Evolutionary conservation across 2,329 filamentous ascomycete species (phyloP).

Genomic region (Colletotrichum cordylinicola): DNA sequence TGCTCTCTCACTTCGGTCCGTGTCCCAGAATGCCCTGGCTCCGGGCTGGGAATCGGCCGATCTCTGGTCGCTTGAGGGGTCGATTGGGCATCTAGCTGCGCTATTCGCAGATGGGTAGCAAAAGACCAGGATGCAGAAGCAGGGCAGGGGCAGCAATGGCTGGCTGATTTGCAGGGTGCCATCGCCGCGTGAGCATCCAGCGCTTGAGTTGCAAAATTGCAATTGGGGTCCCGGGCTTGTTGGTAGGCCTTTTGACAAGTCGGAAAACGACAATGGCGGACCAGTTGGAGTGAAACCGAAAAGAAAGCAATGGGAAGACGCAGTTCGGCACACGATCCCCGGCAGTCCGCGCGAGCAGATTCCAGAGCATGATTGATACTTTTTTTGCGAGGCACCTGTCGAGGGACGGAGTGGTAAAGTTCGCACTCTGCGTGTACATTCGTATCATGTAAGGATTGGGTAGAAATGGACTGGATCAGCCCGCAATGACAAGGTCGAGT

Average conservation of each 20-base stretch:
- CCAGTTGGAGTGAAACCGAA: slow-evolving; percentile 1
- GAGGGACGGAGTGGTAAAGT: neutral
- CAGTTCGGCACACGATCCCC: neutral
- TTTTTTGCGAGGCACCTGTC: neutral
- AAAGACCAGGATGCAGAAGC: neutral
- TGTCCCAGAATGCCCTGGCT: slow-evolving; percentile 5
- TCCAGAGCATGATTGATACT: neutral
- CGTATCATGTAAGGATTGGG: neutral
- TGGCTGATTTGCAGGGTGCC: neutral
- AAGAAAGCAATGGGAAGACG: slow-evolving; percentile 3
- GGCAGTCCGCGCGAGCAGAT: neutral
- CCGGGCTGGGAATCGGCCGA: slow-evolving; percentile 7
- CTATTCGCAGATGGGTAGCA: neutral
- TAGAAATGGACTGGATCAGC: neutral
- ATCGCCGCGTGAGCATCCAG: neutral
- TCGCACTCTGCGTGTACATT: neutral
- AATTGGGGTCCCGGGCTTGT: neutral
- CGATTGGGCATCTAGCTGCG: neutral
- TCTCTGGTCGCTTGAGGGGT: neutral
- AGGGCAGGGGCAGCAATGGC: neutral
- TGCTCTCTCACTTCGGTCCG: slow-evolving; percentile 2
- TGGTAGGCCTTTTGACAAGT: neutral
- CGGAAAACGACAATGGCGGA: neutral
- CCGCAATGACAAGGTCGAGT: neutral
- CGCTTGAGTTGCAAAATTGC: neutral